Conservation (phyloP, 768 basidiomycete genomes). For the Fistulinella prunicolor region DNA sequence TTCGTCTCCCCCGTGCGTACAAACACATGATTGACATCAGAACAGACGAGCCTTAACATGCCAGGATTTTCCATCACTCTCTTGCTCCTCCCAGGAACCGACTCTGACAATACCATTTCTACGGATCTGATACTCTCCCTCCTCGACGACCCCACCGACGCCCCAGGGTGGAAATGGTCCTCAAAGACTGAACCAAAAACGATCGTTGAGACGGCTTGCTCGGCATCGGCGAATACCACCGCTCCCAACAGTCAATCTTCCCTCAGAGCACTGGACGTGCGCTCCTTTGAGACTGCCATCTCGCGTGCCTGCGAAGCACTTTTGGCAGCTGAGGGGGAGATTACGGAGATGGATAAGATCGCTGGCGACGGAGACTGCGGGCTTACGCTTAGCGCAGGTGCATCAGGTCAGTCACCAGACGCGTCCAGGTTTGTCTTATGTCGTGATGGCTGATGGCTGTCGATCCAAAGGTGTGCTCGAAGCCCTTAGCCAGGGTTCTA, state of each 20-base stretch:
- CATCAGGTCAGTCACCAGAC: slow-evolving; percentile 52
- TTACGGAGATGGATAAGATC: slow-evolving; percentile 87
- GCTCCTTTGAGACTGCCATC: slow-evolving; percentile 53
- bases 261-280: slow-evolving; percentile 42
- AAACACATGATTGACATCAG: slow-evolving; percentile 1
- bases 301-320: slow-evolving; percentile 61
- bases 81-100: slow-evolving; percentile 60
- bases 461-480: slow-evolving; percentile 52
- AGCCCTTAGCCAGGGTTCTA: slow-evolving; percentile 49
- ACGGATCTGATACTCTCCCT: slow-evolving; percentile 54
- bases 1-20: not conserved
- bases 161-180: slow-evolving; percentile 87
- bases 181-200: slow-evolving; percentile 41
- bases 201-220: slow-evolving; percentile 11
- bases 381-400: slow-evolving; percentile 69
- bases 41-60: slow-evolving; percentile 86
- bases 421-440: not conserved
- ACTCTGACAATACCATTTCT: slow-evolving; percentile 38
- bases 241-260: slow-evolving; percentile 3
- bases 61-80: slow-evolving; percentile 87
- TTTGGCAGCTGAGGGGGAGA: slow-evolving; percentile 79
- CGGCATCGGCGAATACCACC: slow-evolving; percentile 10
- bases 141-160: slow-evolving; percentile 63
- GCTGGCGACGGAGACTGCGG: slow-evolving; percentile 89
- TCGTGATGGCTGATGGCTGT: not conserved